Evolutionary conservation across 2,329 filamentous ascomycete species (phyloP), one percentile per base, ranked within the genome.

Genomic region (Rutstroemia sp.): DNA sequence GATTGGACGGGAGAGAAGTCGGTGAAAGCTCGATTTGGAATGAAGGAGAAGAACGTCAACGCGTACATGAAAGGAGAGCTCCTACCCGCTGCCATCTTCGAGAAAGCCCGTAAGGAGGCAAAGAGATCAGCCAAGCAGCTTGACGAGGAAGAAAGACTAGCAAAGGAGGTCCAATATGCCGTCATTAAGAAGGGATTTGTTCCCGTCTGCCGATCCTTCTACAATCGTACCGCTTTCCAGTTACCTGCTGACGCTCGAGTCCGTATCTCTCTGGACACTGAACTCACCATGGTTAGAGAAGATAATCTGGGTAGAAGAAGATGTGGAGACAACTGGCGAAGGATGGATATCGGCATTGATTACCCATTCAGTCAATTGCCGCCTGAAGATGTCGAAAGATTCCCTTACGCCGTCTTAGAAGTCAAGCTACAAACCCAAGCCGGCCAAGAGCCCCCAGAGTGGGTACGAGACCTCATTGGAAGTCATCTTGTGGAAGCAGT

Each of bases 1-100:
- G 94, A 99, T 71, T 99, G 94, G 94, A 99, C 94, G 0, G 94
- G 94, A 57, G 94, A 99, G 72, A 96, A 97, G 75, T 97, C 92
- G 1, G 94, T 99, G 74, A 99, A 99, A 76, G 92, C 94, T 45
- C 88, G 94, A 45, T 99, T 99, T 69, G 81, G 88, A 8, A 79
- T 94, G 62, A 97, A 99, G 76, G 94, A 99, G 75, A 99, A 99
- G 79, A 89, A 96, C 61, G 87, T 99, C 68, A 97, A 97, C 68
- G 81, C 89, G 14, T 99, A 92, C 70, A 76, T 99, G 72, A 79
- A 80, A 51, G 94, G 94, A 54, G 84, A 91, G 65, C 79, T 95
- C 68, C 89, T 91, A 2, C 92, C 94, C 0, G 84, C 87, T 39
- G 85, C 89, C 58, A 83, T 95, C n/a, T 97, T 99, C 61, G 92